Evolutionary conservation across 2,329 filamentous ascomycete species (phyloP), one percentile per base, ranked within the genome.

Genomic region (Penicillium aurantiogriseum): DNA sequence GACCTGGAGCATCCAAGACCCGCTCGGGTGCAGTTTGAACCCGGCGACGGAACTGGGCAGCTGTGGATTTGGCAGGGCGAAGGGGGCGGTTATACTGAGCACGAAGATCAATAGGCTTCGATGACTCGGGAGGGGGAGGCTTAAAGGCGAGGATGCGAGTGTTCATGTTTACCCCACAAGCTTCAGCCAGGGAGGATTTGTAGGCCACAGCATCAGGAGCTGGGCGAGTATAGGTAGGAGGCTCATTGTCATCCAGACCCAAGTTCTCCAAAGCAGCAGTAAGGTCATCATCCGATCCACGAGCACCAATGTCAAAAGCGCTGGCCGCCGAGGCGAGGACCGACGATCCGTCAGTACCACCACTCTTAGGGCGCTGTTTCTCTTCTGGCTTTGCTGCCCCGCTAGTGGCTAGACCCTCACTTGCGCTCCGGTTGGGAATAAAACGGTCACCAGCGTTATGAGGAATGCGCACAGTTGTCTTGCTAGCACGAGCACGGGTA

Each of bases 91-190:
- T 99, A 85, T 99, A 99, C 76, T 99, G 94, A 61, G 94, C 91
- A 58, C 94, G 89, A 61, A 99, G 88, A 74, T 99, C 94, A 72
- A 99, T 96, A 36, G 94, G 94, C 83, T 96, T 97, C 35, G 92
- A 96, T 7, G 94, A 97, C 80, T 97, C 94, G 4, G 94, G 94
- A n/a, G 94, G 86, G 2, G 93, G 92, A 54, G 94, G 94, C 87
- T 99, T 99, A 84, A 97, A 99, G 59, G 94, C 90, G 51, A 99
- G 88, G 68, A 99, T 99, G 62, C 94, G 90, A 54, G 92, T 95
- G 81, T 92, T 96, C 61, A 96, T 85, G 71, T 87, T 93, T 62
- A 99, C 91, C 56, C 92, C 94, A 74, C 93, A 97, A 49, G 93
- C 93, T 65, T 87, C 88, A 45, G 93, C 92, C 45, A 97, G 81